phyloP scores from a whole-genome alignment of 495 filamentous ascomycete species.

The Poronia punctata region DNA sequence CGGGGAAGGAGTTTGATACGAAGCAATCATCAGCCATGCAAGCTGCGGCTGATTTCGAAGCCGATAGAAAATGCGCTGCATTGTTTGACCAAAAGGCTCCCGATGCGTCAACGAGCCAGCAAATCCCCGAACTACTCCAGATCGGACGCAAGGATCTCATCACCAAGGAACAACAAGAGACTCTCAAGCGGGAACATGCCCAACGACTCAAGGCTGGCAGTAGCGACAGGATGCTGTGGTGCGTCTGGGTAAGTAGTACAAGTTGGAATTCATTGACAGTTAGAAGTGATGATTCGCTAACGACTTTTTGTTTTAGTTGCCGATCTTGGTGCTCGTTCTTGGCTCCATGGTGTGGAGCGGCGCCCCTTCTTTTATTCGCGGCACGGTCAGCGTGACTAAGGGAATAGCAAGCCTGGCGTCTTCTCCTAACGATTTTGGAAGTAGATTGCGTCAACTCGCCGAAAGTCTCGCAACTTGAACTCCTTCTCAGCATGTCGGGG shows the following conservation, averaged over 20 bases:
- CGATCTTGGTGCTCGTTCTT: constrained; percentile 53
- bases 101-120: constrained; percentile 12
- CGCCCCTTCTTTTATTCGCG: constrained; percentile 47
- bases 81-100: constrained; percentile 40
- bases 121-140: constrained; percentile 40
- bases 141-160: constrained; percentile 46
- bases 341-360: constrained; percentile 57
- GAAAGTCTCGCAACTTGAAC: no score
- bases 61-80: constrained; percentile 60
- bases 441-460: constrained; percentile 4
- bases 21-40: constrained; percentile 57
- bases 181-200: constrained; percentile 63
- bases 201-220: constrained; percentile 66
- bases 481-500: no score
- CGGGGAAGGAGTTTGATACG: constrained; percentile 37
- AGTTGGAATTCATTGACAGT: no score
- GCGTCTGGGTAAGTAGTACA: constrained; percentile 63
- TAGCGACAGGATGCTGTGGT: constrained; percentile 73
- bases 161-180: constrained; percentile 68
- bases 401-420: constrained; percentile 6
- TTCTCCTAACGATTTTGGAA: constrained; percentile 12
- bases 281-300: no score
- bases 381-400: constrained; percentile 15
- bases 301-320: constrained; percentile 15
- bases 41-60: constrained; percentile 57